Conservation (phyloP, 2,329 filamentous ascomycete genomes). For the Aspergillus felis region DNA sequence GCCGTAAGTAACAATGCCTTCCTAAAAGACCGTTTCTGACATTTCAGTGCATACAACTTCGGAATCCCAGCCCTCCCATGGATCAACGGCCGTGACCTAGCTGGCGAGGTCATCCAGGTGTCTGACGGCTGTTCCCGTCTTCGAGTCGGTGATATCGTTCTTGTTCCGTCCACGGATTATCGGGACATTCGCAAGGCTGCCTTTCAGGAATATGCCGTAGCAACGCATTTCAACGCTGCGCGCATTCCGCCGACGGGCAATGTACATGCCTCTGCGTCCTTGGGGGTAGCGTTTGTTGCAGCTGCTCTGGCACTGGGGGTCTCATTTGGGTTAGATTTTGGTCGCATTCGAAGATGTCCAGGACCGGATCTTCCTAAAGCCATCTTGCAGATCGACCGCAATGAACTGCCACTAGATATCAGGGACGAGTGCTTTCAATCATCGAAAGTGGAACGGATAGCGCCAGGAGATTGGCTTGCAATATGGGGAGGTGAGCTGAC, state of each 20-base stretch:
- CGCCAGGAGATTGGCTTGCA: conserved; percentile 63
- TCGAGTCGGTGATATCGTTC: conserved; percentile 52
- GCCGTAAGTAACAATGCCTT: conserved; percentile 49
- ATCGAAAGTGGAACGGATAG: conserved; percentile 51
- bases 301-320: conserved; percentile 64
- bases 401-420: conserved; percentile 58
- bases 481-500: conserved; percentile 64
- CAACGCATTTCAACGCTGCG: conserved; percentile 62
- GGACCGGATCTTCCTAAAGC: conserved; percentile 59
- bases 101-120: conserved; percentile 57
- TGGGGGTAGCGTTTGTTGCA: conserved; percentile 70
- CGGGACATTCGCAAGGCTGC: conserved; percentile 67
- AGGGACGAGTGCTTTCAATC: conserved; percentile 58
- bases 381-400: conserved; percentile 45
- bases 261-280: conserved; percentile 55
- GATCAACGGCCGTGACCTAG: conserved; percentile 66
- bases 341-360: conserved; percentile 24
- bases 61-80: conserved; percentile 65
- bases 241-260: conserved; percentile 55
- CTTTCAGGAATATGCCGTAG: conserved; percentile 66
- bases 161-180: conserved; percentile 71
- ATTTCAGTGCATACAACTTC: conserved; percentile 63
- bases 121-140: conserved; percentile 47
- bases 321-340: conserved; percentile 66
- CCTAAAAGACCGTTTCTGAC: too few species aligned